Evolutionary conservation across 805 yeast species (phyloP), one percentile per base, ranked within the genome.

Genomic region (Metschnikowia borealis): DNA sequence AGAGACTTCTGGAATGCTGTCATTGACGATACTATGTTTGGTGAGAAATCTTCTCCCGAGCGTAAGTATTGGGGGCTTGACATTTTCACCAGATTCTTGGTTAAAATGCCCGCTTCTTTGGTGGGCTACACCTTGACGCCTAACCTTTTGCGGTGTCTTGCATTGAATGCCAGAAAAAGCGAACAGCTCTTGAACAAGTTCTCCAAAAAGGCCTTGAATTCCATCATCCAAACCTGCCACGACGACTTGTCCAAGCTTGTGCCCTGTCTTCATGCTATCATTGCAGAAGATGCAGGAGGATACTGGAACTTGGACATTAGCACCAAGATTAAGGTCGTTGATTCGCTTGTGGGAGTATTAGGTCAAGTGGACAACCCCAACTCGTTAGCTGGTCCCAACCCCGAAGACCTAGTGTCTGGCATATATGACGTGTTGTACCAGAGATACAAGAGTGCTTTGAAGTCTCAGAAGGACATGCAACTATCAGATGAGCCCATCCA

Each of bases 1-100:
- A 61, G 64, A 41, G 94, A 87, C 48, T 90, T 92, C 64, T 90
- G 96, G 96, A 80, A 82, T 57, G 71, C 77, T 3, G 83, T 82
- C 5, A 79, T 92, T 14, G 97, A 92, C 62, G 94, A 89, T 59
- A 78, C 86, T 3, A 80, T 87, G 52, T 91, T 92, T 58, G 74
- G 87, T 5, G 82, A 81, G 35, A 81, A 84, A 55, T 76, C 96
- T 0, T 89, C 97, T 1, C 80, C 84, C 32, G 97, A 91, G 65
- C 75, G 96, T 50, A 92, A 91, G 64, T 87, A 78, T 65, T 80
- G 89, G 79, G 98, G 97, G 0, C 82, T 91, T 59, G 87, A 87
- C 57, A 78, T 90, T 10, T 82, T 91, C 53, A 74, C 69, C 38
- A 70, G 75, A 46, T 74, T 82, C 49, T 62, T 84, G 38, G 49